Evolutionary conservation across 225 moss, liverwort and hornwort genomes (phyloP).

Genomic region (Marchantia paleacea): DNA sequence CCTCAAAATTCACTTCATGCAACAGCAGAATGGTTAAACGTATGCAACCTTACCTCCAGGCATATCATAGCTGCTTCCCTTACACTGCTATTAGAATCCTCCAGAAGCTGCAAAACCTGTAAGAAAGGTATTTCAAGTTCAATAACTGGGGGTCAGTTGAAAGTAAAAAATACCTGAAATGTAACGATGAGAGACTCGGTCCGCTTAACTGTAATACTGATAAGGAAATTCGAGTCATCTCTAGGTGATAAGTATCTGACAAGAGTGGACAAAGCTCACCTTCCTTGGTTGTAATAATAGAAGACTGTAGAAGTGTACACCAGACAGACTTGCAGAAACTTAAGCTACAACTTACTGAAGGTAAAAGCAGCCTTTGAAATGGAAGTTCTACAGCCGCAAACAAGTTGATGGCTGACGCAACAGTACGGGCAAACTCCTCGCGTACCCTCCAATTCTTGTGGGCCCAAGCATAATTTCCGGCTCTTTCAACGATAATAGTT

Average conservation of each 20-base stretch:
- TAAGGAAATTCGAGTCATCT: background rate
- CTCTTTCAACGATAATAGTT: conserved; percentile 86
- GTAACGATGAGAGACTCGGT: background rate
- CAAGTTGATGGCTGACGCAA: conserved; percentile 89
- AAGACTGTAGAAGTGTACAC: background rate
- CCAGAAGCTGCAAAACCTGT: conserved; percentile 81
- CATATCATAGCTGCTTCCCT: conserved; percentile 98
- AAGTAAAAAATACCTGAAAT: background rate
- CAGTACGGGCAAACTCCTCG: conserved; percentile 94
- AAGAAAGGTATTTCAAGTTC: background rate
- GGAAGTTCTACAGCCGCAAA: conserved; percentile 93
- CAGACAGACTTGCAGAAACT: background rate
- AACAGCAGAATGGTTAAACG: too few species aligned
- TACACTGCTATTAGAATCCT: conserved; percentile 93
- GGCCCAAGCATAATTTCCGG: conserved; percentile 75
- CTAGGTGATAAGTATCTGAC: background rate
- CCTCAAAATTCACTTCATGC: too few species aligned
- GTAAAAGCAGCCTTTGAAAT: conserved; percentile 82
- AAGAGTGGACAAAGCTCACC: background rate
- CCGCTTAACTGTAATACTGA: too few species aligned
- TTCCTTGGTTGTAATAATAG: background rate
- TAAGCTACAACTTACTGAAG: conserved; percentile 54
- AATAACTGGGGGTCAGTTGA: background rate
- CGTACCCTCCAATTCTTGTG: conserved; percentile 96
- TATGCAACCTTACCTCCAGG: conserved; percentile 59